A percentile compares a stretch with the other conserved stretches of the same genome.
These are phyloP conservation scores for Priceomyces fermenticarens DNA, from an alignment of 805 yeast genomes.

Conservation along the genomic window DNA sequence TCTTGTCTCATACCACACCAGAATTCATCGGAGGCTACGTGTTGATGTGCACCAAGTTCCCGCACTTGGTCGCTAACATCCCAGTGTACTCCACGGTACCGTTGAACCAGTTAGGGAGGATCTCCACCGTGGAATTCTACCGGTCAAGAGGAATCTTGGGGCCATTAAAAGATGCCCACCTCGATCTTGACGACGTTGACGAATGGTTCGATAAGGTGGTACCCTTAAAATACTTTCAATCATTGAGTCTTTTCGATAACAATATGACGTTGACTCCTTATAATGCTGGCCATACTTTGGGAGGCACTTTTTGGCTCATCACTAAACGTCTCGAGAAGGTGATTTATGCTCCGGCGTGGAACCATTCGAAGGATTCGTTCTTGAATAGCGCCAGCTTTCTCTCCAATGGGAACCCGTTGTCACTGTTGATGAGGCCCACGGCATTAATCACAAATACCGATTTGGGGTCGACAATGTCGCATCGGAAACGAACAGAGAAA, in stretches of 20 bases:
- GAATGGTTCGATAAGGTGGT: slow-evolving; percentile 69
- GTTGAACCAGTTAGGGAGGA: slow-evolving; percentile 78
- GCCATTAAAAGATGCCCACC: slow-evolving; percentile 52
- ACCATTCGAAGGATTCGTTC: slow-evolving; percentile 86
- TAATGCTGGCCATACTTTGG: slow-evolving; percentile 89
- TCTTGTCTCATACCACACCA: slow-evolving; percentile 84
- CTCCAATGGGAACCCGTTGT: slow-evolving; percentile 58
- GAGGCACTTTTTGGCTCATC: slow-evolving; percentile 88
- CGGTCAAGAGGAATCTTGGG: slow-evolving; percentile 73
- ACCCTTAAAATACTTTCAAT: slow-evolving; percentile 76
- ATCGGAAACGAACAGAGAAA: slow-evolving; percentile 59
- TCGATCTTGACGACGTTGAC: slow-evolving; percentile 75
- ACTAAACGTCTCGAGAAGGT: slow-evolving; percentile 72
- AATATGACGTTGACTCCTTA: slow-evolving; percentile 73
- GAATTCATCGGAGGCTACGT: slow-evolving; percentile 80
- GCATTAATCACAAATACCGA: slow-evolving; percentile 74
- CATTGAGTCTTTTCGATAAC: slow-evolving; percentile 60
- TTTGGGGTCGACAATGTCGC: slow-evolving; percentile 61
- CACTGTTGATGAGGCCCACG: slow-evolving; percentile 71
- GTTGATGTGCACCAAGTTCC: slow-evolving; percentile 55
- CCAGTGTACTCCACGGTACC: slow-evolving; percentile 91
- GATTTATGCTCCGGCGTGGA: slow-evolving; percentile 92
- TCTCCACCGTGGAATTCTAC: slow-evolving; percentile 80
- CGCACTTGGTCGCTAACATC: slow-evolving; percentile 53
- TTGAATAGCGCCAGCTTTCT: slow-evolving; percentile 46